A percentile compares a stretch with the other conserved stretches of the same genome.
phyloP scores from a whole-genome alignment of 805 yeast genomes.

The Suhomyces xylopsoci region DNA sequence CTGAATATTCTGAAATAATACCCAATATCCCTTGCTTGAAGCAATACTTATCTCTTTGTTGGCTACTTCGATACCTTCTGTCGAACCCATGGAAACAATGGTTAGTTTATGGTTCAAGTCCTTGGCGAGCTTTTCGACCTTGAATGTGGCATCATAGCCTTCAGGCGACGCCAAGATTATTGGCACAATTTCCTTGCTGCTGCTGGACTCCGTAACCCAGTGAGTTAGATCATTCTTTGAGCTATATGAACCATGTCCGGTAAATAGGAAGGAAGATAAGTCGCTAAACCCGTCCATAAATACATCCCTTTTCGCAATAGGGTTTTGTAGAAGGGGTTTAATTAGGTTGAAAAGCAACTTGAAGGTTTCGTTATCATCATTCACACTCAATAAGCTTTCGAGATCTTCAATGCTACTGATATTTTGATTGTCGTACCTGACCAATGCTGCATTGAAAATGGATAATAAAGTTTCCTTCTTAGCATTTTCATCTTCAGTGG shows the following conservation, averaged over 20 bases:
- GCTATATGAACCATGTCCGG: conserved; percentile 26
- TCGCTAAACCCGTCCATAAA: conserved; percentile 16
- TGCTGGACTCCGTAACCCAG: conserved; percentile 19
- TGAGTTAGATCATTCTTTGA: conserved; percentile 32
- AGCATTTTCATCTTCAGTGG: background rate
- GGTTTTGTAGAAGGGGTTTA: conserved; percentile 3
- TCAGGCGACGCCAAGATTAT: conserved; percentile 56
- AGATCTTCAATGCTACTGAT: conserved; percentile 1
- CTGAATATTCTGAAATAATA: conserved; percentile 78
- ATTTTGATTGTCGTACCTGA: conserved; percentile 6
- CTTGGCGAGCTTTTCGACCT: conserved; percentile 46
- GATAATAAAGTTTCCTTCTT: background rate
- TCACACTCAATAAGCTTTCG: conserved; percentile 7
- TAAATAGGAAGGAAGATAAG: conserved; percentile 21
- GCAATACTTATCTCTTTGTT: conserved; percentile 49
- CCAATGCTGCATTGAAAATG: conserved; percentile 8
- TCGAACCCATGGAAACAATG: conserved; percentile 70
- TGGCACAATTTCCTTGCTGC: conserved; percentile 22
- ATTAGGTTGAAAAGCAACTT: conserved; percentile 12
- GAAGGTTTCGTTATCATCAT: conserved; percentile 18
- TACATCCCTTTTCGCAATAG: conserved; percentile 1
- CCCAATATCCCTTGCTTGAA: conserved; percentile 57
- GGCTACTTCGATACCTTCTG: conserved; percentile 60
- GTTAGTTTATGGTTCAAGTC: conserved; percentile 22
- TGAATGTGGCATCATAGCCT: conserved; percentile 65